Evolutionary conservation across 2,329 filamentous ascomycete species (phyloP).

Genomic region (Erysiphe neolycopersici): DNA sequence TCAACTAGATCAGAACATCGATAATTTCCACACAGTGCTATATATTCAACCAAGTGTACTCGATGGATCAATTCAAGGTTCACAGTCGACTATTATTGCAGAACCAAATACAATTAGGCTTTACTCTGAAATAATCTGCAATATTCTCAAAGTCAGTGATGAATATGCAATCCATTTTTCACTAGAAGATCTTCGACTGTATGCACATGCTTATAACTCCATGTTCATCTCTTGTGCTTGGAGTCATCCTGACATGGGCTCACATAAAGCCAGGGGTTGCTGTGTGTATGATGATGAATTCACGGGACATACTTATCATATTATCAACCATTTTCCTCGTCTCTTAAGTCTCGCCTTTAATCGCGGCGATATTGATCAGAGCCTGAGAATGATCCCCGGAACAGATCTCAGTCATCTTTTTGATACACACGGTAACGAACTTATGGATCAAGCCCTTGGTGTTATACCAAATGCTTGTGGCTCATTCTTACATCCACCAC

Average conservation of each 20-base stretch:
- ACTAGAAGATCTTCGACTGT: not conserved
- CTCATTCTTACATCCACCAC: not conserved
- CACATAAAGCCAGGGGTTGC: not conserved
- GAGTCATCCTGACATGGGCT: not conserved
- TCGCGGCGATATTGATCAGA: not conserved
- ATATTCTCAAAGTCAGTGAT: not conserved
- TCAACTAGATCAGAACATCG: not conserved
- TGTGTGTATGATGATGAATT: not conserved
- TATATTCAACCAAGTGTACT: not conserved
- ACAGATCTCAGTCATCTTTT: not conserved
- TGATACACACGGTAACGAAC: not conserved
- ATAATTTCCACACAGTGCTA: not conserved
- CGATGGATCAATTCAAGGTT: not conserved
- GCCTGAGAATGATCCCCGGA: not conserved
- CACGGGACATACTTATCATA: not conserved
- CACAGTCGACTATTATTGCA: not conserved
- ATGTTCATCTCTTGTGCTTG: not conserved
- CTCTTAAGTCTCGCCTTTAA: not conserved
- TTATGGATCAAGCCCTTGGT: constrained; percentile 1
- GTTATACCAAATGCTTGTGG: constrained; percentile 1
- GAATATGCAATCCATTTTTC: not conserved
- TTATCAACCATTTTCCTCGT: not conserved
- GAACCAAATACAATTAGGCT: not conserved
- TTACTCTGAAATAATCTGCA: constrained; percentile 1
- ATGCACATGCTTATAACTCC: constrained; percentile 1